Evolutionary conservation across 2,329 filamentous ascomycete genomes (phyloP), one percentile per base, ranked within the genome.

Genomic region (Juglanconis oblonga): DNA sequence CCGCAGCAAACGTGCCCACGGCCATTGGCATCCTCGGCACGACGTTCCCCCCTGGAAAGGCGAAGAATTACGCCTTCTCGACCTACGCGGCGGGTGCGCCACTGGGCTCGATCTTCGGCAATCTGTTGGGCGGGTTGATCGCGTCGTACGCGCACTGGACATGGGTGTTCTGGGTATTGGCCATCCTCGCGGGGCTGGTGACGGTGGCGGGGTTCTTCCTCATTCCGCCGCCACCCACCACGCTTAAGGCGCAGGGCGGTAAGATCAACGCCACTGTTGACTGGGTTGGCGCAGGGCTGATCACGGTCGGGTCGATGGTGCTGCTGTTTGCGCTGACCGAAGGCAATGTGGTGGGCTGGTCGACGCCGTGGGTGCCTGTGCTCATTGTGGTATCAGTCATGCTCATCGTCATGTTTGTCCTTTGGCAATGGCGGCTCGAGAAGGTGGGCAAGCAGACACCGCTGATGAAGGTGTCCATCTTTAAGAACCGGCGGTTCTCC

Each of bases 41-140:
- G 1, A 89, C 85, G 0, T 90, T 90, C 57, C 82, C 83, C 1
- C 86, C 87, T 0, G 86, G 87, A 0, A 86, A 84, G 64, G 83
- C 86, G 4, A 90, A 89, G 72, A 90, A 88, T 66, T 88, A 89
- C 68, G 87, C 87, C 1, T 90, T 91, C 65, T 84, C 83, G 42
- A 79, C 81, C 29, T 89, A 88, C 60, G 80, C 83, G 17, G 86
- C 86, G 1, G 87, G 87, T 1, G 84, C 87, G 0, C 87, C 88
- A 0, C 72, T 89, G 0, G 87, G 88, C 0, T 82, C 80, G 52
- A 78, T 89, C 8, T 83, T 86, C 56, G 88, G 88, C 3, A 90
- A 88, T 67, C 71, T 89, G 5, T 70, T 89, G 14, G 80, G 84
- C 8, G 87, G 87, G 17, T 73, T 90, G 45, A 82, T 91, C 17